Percentiles rank a stretch among this genome's conserved stretches.
phyloP scores from a whole-genome alignment of 306 rosid genomes.

The Sesbania bispinosa region DNA sequence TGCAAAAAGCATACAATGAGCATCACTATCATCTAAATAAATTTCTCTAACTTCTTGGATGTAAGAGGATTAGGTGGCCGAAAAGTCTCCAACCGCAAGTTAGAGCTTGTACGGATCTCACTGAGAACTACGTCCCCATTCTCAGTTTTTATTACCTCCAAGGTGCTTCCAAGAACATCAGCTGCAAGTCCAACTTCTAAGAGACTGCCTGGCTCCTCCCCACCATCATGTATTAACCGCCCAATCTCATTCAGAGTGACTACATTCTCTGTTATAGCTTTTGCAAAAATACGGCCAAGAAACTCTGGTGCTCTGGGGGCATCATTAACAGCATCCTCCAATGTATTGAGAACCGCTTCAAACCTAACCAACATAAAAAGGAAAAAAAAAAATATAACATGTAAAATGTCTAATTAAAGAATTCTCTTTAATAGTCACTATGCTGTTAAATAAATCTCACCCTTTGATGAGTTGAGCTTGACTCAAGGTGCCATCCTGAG shows the following conservation, averaged over 20 bases:
- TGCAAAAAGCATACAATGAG: constrained; percentile 50
- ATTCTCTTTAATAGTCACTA: background rate
- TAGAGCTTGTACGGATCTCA: constrained; percentile 43
- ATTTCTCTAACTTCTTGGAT: constrained; percentile 64
- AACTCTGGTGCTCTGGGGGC: constrained; percentile 89
- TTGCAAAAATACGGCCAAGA: constrained; percentile 61
- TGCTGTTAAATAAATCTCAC: constrained; percentile 34
- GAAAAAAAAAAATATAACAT: background rate
- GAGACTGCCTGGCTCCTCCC: constrained; percentile 74
- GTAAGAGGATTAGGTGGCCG: constrained; percentile 49
- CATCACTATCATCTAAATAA: constrained; percentile 64
- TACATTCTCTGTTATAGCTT: constrained; percentile 48
- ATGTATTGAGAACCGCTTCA: constrained; percentile 49
- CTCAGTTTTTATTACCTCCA: constrained; percentile 58
- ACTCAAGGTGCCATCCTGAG: constrained; percentile 51
- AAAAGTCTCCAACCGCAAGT: constrained; percentile 61
- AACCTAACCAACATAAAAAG: constrained; percentile 43
- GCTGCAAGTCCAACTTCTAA: constrained; percentile 65
- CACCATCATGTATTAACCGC: constrained; percentile 53
- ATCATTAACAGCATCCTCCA: constrained; percentile 86
- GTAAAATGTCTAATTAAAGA: background rate
- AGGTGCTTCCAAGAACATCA: constrained; percentile 65
- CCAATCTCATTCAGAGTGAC: constrained; percentile 63
- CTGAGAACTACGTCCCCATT: constrained; percentile 58
- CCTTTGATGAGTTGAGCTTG: constrained; percentile 67